Percentiles rank a stretch among this genome's conserved stretches.
These are phyloP conservation scores for Eucalyptus polybractea DNA, from an alignment of 345 rosid species.

Conservation along the genomic window DNA sequence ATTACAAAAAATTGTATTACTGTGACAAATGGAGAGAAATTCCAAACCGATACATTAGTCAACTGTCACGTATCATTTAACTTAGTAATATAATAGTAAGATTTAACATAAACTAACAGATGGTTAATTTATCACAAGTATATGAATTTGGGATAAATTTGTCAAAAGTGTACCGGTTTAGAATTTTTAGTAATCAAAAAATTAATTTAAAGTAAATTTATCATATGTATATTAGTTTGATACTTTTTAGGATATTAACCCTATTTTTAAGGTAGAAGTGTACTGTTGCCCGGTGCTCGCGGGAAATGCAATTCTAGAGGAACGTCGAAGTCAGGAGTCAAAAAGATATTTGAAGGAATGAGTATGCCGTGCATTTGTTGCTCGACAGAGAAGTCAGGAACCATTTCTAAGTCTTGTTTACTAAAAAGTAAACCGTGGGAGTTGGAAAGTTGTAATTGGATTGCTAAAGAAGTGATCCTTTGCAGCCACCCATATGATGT, in stretches of 20 bases:
- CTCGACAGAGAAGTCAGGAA: not conserved
- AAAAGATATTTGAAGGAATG: not conserved
- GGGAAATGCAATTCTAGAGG: not conserved
- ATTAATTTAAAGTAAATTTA: too few species aligned
- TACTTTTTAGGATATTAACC: too few species aligned
- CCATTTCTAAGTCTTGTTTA: not conserved
- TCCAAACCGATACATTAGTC: fast-evolving
- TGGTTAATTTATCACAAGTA: too few species aligned
- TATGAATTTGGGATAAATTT: fast-evolving
- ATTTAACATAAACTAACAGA: too few species aligned
- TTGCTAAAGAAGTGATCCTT: not conserved
- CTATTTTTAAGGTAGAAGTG: not conserved
- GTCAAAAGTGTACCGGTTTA: fast-evolving
- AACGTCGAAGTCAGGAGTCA: not conserved
- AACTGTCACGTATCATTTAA: fast-evolving
- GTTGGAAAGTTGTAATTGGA: not conserved
- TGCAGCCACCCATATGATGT: not conserved
- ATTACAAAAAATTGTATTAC: too few species aligned
- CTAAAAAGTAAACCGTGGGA: not conserved
- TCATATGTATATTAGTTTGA: fast-evolving
- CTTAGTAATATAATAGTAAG: too few species aligned
- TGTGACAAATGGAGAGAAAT: too few species aligned
- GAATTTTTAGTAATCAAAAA: fast-evolving
- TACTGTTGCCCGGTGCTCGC: not conserved
- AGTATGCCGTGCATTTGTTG: not conserved